A percentile compares a stretch with the other conserved stretches of the same genome.
These are phyloP conservation scores for Pythium vanterpoolii DNA, from an alignment of 352 stramenopile species.

Conservation along the genomic window DNA sequence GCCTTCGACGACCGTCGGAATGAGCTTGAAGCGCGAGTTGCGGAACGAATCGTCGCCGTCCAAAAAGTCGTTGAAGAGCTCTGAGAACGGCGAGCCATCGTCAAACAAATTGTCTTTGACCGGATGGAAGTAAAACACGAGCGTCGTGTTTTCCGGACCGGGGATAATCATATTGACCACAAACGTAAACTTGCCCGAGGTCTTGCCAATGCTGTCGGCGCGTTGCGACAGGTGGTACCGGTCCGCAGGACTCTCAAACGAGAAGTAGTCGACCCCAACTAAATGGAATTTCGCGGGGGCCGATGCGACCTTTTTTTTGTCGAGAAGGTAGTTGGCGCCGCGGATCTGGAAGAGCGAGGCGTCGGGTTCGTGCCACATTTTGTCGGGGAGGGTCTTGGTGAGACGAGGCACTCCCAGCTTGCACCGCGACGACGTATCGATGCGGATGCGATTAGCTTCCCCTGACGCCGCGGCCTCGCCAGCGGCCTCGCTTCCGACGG, in stretches of 20 bases:
- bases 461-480: constrained; percentile 22
- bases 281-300: constrained; percentile 69
- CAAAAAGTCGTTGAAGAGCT: constrained; percentile 88
- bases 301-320: constrained; percentile 88
- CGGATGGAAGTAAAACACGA: constrained; percentile 88
- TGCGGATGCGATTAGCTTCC: constrained; percentile 32
- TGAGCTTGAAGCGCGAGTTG: constrained; percentile 98
- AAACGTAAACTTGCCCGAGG: constrained; percentile 80
- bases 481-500: constrained; percentile 16
- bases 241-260: constrained; percentile 66
- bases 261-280: constrained; percentile 77
- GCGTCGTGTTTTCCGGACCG: constrained; percentile 64
- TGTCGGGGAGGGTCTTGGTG: constrained; percentile 69
- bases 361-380: constrained; percentile 85
- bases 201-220: constrained; percentile 69
- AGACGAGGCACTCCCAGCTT: constrained; percentile 65
- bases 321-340: constrained; percentile 84
- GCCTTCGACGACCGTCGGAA: constrained; percentile 95
- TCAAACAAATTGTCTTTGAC: constrained; percentile 80
- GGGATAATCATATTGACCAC: constrained; percentile 91
- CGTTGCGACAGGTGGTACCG: constrained; percentile 77
- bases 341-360: constrained; percentile 80
- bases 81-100: constrained; percentile 84
- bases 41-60: constrained; percentile 95
- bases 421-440: constrained; percentile 51